Evolutionary conservation across 495 filamentous ascomycete genomes (phyloP), one percentile per base, ranked within the genome.

Genomic region (Penicillium macrosclerotiorum): DNA sequence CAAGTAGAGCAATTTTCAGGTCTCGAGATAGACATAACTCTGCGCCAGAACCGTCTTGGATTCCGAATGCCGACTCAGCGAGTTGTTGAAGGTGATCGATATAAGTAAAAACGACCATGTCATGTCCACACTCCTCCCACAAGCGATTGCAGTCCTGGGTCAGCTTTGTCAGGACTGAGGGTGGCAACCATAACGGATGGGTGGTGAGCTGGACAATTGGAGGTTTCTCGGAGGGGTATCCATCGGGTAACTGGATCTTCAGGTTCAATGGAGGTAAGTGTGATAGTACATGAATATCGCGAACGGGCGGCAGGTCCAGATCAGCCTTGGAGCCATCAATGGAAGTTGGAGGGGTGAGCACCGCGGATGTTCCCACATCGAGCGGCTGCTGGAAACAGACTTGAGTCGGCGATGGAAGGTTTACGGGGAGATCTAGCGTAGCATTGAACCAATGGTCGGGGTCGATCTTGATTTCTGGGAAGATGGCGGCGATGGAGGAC

Each of bases 51-150:
- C 65, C 62, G 29, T 80, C 74, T 16, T 78, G 71, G 11, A 93
- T 71, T n/a, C 77, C 85, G 60, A 96, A 96, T 1, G 79, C 83
- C 5, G 75, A 68, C 50, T 95, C 89, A 13, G 85, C 80, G 3
- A 82, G 77, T 67, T 90, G 88, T 55, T 93, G 88, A 19, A 97
- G 68, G 55, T 84, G 80, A 65, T 95, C 90, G 47, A 97, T 92
- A 49, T 90, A 95, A 0, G 82, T 78, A 62, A 80, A 98, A 12
- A 95, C 78, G 5, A 94, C 83, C 53, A 86, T 79, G 52, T 84
- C 81, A 19, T 71, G 80, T 1, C 89, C 90, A 36, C 83, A 78
- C 42, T 95, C 90, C 51, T 92, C 83, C 93, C 93, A 98, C 11
- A 95, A 65, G 4, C 64, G 60, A 26, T 66, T 47, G 1, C 78